Evolutionary conservation across 1,284 basidiomycete genomes (phyloP), one percentile per base, ranked within the genome.

Genomic region (Irpex lacteus): DNA sequence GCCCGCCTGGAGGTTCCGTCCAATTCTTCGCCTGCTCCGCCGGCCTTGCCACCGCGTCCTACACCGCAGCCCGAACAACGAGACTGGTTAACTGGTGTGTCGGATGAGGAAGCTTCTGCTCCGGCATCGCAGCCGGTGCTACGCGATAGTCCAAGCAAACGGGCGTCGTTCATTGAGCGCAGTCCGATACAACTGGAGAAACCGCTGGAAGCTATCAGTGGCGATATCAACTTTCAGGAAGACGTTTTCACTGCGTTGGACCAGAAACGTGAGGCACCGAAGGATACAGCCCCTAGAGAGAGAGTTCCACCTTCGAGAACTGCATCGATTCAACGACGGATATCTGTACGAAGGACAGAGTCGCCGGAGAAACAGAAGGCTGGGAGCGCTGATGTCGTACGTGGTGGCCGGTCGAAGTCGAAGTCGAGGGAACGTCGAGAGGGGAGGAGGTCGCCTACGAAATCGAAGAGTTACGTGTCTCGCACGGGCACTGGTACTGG

Each of bases 71-170:
- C 64, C 2, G 66, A 70, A 32, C 76, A 77, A 8, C 81, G 77
- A 67, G 91, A 93, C 70, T 91, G 90, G 90, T 75, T 93, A 18
- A 91, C 91, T 15, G 91, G 91, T 3, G 81, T 82, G 55, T 83
- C 85, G 62, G 80, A 84, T 50, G 78, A 78, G 54, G 71, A 72
- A 5, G 69, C 47, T 19, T 32, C 66, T 50, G 19, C 60, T n/a
- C 53, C 66, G 49, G 32, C 64, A 61, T 56, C 64, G 70, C 77
- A 59, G 61, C 83, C 87, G 3, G 77, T 88, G 19, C 72, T 90
- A 59, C 84, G 89, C 60, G 82, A 88, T 26, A 88, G 88, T 34
- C 88, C 88, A 13, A 85, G 86, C 71, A 91, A 90, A 74, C 85
- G 87, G 19, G 84, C 88, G 36, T 90, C 89, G 2, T 81, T 83